Evolutionary conservation across 495 filamentous ascomycete species (phyloP).

Genomic region (Geopyxis carbonaria): DNA sequence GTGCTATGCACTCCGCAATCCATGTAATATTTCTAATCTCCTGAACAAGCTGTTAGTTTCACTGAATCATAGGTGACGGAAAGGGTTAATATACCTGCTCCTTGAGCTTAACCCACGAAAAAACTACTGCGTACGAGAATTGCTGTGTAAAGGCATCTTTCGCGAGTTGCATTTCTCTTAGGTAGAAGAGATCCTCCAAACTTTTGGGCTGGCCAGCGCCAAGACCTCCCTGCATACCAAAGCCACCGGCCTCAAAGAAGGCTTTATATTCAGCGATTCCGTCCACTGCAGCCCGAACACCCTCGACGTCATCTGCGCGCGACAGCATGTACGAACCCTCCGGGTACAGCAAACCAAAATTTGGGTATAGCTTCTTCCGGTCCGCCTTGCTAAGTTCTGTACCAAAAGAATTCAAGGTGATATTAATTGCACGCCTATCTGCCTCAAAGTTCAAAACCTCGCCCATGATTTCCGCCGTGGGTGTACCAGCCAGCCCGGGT

Average conservation of each 20-base stretch:
- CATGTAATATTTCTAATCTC: conserved; percentile 99
- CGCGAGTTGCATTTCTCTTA: conserved; percentile 96
- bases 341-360: conserved; percentile 75
- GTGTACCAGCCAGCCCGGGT: conserved; percentile 67
- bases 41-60: conserved; percentile 28
- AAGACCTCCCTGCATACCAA: conserved; percentile 41
- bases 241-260: conserved; percentile 83
- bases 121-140: conserved; percentile 88
- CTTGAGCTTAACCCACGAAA: conserved; percentile 92
- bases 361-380: conserved; percentile 89
- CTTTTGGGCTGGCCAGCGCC: conserved; percentile 69
- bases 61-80: too few species aligned
- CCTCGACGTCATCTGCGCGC: conserved; percentile 87
- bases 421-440: conserved; percentile 92
- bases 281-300: conserved; percentile 80
- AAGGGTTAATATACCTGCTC: conserved; percentile 59
- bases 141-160: conserved; percentile 91
- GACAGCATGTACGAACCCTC: conserved; percentile 91
- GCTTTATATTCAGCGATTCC: conserved; percentile 78
- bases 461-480: conserved; percentile 82
- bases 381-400: conserved; percentile 90
- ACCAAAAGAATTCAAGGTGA: conserved; percentile 96
- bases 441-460: conserved; percentile 95
- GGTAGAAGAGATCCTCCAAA: conserved; percentile 93
- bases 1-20: conserved; percentile 99